A percentile compares a stretch with the other conserved stretches of the same genome.
phyloP scores from a whole-genome alignment of 306 rosid species.

The Corylus heterophylla region DNA sequence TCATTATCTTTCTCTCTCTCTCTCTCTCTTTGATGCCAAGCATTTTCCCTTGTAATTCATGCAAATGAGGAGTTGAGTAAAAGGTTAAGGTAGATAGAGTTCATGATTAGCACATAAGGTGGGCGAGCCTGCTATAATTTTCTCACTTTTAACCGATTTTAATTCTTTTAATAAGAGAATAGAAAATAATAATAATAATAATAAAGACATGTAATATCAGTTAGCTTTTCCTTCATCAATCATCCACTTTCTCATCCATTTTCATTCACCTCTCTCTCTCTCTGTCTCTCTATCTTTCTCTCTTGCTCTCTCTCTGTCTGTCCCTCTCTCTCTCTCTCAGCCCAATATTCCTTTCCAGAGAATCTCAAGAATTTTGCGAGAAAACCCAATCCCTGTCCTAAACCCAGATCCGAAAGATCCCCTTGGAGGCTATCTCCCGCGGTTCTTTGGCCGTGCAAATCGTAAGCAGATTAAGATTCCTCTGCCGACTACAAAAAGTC shows the following conservation, averaged over 20 bases:
- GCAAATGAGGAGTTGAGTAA: neutral
- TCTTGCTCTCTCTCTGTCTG: neutral
- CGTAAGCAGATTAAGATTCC: constrained; percentile 35
- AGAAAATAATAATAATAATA: neutral
- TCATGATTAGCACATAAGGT: neutral
- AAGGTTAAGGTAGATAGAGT: neutral
- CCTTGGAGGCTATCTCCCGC: constrained; percentile 24
- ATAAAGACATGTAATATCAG: constrained; percentile 13
- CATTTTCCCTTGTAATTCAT: no score
- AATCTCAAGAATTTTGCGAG: constrained; percentile 22
- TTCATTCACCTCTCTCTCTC: neutral
- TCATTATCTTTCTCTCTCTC: no score
- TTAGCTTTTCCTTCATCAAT: constrained; percentile 19
- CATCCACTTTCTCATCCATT: constrained; percentile 36
- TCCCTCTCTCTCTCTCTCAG: constrained; percentile 10
- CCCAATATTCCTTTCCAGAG: constrained; percentile 12
- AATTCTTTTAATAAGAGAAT: neutral
- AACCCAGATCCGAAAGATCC: constrained; percentile 53
- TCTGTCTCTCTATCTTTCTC: neutral
- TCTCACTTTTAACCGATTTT: neutral
- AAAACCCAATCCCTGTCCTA: constrained; percentile 31
- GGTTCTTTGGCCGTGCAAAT: constrained; percentile 20
- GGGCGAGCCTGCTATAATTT: neutral
- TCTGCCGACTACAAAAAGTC: neutral
- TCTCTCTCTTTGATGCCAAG: neutral